Evolutionary conservation across 192 early-diverging fungal species (phyloP).

Genomic region (Chytriomyces hyalinus): DNA sequence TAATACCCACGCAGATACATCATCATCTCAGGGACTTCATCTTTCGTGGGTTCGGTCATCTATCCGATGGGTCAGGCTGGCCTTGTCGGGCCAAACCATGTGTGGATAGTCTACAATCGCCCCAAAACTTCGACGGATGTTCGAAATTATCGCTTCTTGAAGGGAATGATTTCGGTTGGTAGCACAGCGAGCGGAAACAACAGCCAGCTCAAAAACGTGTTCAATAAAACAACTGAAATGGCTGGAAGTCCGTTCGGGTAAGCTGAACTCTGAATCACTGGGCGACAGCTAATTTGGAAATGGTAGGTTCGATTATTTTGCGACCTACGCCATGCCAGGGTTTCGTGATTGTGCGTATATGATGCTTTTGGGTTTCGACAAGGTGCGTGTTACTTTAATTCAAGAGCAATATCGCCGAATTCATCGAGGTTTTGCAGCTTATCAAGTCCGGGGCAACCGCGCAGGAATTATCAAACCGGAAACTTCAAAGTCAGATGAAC

Average conservation of each 20-base stretch:
- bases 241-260: not conserved
- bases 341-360: slow-evolving; percentile 2
- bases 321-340: too few relatives aligned
- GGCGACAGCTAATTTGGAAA: not conserved
- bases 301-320: too few relatives aligned
- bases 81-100: not conserved
- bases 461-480: too few relatives aligned
- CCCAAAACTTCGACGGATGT: not conserved
- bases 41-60: not conserved
- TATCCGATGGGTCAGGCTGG: not conserved
- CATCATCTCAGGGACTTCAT: not conserved
- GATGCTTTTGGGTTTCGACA: slow-evolving; percentile 21
- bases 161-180: not conserved
- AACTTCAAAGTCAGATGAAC: too few relatives aligned
- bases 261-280: not conserved
- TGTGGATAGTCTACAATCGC: not conserved
- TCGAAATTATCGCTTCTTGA: not conserved
- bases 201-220: not conserved
- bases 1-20: not conserved
- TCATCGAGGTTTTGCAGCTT: not conserved
- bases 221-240: not conserved
- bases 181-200: not conserved
- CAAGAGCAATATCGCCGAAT: not conserved
- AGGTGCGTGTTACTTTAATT: not conserved
- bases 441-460: too few relatives aligned